Evolutionary conservation across 2,329 filamentous ascomycete genomes (phyloP), one percentile per base, ranked within the genome.

Genomic region (Ceratocystis albifundus): DNA sequence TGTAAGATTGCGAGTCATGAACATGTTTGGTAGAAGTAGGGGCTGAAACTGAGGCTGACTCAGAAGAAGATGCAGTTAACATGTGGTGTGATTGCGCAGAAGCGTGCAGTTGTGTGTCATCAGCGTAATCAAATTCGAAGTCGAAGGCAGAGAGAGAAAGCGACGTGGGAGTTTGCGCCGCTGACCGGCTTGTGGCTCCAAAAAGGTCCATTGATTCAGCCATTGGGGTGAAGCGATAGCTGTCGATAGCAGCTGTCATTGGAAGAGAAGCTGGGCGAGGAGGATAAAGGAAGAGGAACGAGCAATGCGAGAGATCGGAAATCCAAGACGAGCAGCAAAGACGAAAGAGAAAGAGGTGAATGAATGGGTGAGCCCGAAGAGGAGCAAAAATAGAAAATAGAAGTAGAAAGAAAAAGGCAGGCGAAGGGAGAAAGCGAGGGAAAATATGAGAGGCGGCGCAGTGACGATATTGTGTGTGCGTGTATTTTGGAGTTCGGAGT

Each of bases 91-190:
- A 57, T 57, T 57, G 53, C 53, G 53, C 53, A 57, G 36, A 12
- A 41, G 53, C 17, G 53, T 57, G 53, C 10, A 30, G 28, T 32
- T 57, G 53, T 57, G 53, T 28, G 71, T 74, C 71, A 66, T 73
- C 72, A 66, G 71, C 72, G 64, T 62, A 59, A 44, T 50, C 15
- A 17, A 59, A 66, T 28, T 62, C 59, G 22, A 65, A 32, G 48
- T 65, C 63, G 7, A 68, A 62, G 5, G 36, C 32, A 55, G 48
- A 59, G 30, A 66, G 46, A 20, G 64, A 63, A n/a, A 68, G 65
- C 25, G 64, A 44, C 8, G n/a, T 61, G 36, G 66, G 62, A 5
- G 66, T 65, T 36, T 65, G 66, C 64, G 63, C 59, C 66, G 63
- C 32, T 10, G 66, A 59, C 44, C 55, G 66, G 17, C 22, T 50